Evolutionary conservation across 495 filamentous ascomycete genomes (phyloP).

Genomic region (Trypethelium eluteriae): DNA sequence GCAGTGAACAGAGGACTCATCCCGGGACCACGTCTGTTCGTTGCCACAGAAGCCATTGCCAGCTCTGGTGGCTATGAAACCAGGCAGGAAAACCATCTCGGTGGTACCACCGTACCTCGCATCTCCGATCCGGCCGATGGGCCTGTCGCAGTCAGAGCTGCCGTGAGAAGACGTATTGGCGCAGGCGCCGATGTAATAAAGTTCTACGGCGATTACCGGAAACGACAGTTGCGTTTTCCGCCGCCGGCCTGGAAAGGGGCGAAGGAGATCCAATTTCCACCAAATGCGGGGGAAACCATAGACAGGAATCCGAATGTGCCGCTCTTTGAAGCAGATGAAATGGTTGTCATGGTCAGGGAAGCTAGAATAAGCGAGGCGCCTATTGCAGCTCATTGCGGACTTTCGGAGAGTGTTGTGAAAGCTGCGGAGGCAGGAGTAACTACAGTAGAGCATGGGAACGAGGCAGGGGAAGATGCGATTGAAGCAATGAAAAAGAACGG

Average conservation of each 20-base stretch:
- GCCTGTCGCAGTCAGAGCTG: slow-evolving; percentile 38
- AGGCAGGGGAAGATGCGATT: slow-evolving; percentile 34
- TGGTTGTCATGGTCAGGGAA: slow-evolving; percentile 45
- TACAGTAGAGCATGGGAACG: slow-evolving; percentile 45
- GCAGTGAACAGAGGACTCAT: slow-evolving; percentile 45
- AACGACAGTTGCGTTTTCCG: slow-evolving; percentile 43
- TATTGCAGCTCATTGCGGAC: slow-evolving; percentile 42
- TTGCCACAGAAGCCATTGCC: slow-evolving; percentile 45
- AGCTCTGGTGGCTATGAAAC: slow-evolving; percentile 44
- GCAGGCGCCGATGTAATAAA: slow-evolving; percentile 49
- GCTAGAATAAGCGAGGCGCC: slow-evolving; percentile 37
- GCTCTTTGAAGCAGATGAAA: slow-evolving; percentile 44
- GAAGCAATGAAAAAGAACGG: slow-evolving; percentile 35
- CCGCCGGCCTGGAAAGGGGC: slow-evolving; percentile 21
- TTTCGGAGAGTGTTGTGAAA: slow-evolving; percentile 40
- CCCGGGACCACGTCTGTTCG: slow-evolving; percentile 46
- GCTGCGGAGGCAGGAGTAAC: slow-evolving; percentile 45
- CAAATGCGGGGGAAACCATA: slow-evolving; percentile 16
- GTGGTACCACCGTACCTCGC: slow-evolving; percentile 31
- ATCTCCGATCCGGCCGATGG: slow-evolving; percentile 44
- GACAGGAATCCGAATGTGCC: slow-evolving; percentile 39
- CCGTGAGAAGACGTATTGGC: slow-evolving; percentile 42
- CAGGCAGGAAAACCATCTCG: slow-evolving; percentile 37
- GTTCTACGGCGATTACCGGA: slow-evolving; percentile 47
- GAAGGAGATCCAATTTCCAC: slow-evolving; percentile 21